Percentiles rank a stretch among this genome's conserved stretches.
Conservation (phyloP, 2,329 filamentous ascomycete species). For the Arthrinium phaeospermum region DNA sequence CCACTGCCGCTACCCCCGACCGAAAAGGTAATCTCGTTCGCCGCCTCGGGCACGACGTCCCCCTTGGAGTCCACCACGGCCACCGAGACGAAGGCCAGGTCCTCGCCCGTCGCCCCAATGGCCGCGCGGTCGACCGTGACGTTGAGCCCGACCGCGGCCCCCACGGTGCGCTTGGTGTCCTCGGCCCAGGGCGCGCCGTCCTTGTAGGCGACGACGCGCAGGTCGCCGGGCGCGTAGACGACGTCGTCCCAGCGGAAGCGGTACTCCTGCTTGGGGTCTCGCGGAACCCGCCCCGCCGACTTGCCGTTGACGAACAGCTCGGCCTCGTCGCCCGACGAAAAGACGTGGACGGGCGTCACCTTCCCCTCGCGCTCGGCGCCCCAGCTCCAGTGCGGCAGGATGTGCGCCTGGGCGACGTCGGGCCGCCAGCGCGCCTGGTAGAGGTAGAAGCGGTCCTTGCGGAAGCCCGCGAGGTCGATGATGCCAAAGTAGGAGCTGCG, state of each 20-base stretch:
- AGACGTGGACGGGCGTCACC: conserved; percentile 60
- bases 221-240: conserved; percentile 52
- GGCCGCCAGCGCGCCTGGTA: conserved; percentile 61
- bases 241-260: conserved; percentile 60
- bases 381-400: conserved; percentile 64
- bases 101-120: conserved; percentile 49
- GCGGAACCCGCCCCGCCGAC: conserved; percentile 48
- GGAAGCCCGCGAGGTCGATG: conserved; percentile 62
- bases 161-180: conserved; percentile 48
- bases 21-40: conserved; percentile 49
- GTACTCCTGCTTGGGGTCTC: conserved; percentile 43
- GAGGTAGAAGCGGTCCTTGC: conserved; percentile 60
- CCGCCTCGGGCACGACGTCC: conserved; percentile 49
- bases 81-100: conserved; percentile 53
- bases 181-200: conserved; percentile 52
- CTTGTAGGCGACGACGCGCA: conserved; percentile 55
- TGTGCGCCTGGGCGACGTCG: conserved; percentile 53
- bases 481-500: conserved; percentile 62
- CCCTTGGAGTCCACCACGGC: conserved; percentile 51
- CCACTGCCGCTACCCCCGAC: conserved; percentile 45
- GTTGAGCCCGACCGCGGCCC: conserved; percentile 43
- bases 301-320: conserved; percentile 60
- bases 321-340: conserved; percentile 56
- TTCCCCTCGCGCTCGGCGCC: conserved; percentile 48
- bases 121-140: conserved; percentile 46